Base-by-base conservation (phyloP, 2,329 filamentous ascomycete species). In the Didymella lethalis region DNA sequence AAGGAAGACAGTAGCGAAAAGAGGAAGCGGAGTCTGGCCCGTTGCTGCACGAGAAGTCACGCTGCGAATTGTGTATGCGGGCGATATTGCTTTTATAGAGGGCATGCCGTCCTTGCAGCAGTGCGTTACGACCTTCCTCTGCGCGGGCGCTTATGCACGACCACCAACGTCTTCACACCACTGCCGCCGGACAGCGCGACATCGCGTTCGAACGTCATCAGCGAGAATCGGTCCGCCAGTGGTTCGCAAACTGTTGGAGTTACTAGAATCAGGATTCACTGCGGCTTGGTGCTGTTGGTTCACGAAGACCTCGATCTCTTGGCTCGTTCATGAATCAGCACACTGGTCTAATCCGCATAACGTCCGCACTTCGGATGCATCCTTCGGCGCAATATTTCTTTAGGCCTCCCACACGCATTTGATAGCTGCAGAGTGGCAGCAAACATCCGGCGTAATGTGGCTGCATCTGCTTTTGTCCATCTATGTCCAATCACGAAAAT, bases 91-190 rank as follows among this genome's bases (percentile, higher is more conserved):
- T 61, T 65, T 61, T 63, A 59, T 50, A 59, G 54, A 40, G 61
- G 54, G 59, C 59, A 65, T 57, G 48, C 45, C 52, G 64, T 54
- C 52, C 57, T 59, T 61, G 55, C 54, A 53, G 44, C 18, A 38
- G 44, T 49, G 53, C 57, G 48, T 53, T 49, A 40, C 48, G 48
- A 53, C 57, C 48, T 56, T 56, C 52, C 57, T 48, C 48, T 53
- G 45, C 32, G 25, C 45, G 52, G 64, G 67, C 67, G 67, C 65
- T 62, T 68, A 69, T 67, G 65, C 67, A 64, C 48, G 56, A 59
- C 45, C 41, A 48, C 41, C 52, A 61, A 52, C 56, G 32, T n/a
- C 53, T 65, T 62, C 60, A 59, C 62, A 64, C 52, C 48, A 49
- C 45, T 26, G 8, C 16, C 31, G 23, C 31, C 41, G 43, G 32